Evolutionary conservation across 257 asterid species (phyloP), one percentile per base, ranked within the genome.

Genomic region (Voacanga thouarsii): DNA sequence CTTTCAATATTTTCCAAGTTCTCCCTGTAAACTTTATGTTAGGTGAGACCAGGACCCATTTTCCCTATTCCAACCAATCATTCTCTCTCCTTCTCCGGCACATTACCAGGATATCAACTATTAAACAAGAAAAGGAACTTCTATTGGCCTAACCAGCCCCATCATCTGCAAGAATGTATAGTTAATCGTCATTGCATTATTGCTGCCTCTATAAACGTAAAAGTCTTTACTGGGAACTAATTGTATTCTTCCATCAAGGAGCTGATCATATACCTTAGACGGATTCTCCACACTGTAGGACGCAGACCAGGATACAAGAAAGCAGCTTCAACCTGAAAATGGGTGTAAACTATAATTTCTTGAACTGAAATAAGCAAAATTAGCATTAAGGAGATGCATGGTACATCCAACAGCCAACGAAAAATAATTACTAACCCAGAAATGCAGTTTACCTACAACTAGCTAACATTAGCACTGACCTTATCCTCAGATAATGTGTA

Each of bases 251-350:
- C 71, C n/a, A 18, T 26, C 37, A 49, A 55, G 53, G 21, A 76
- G 71, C 49, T 39, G 60, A 49, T 64, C 53, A 70, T 53, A 70
- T 86, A 94, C 99, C 98, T 90, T 82, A 95, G 79, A 74, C 97
- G 99, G 84, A 90, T 86, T 82, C 99, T 89, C 84, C 88, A 79
- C 61, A 92, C 98, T 64, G 99, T 95, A 65, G 93, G 97, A 64
- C 97, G 93, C 86, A 72, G n/a, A n/a, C 99, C 99, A 65, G 99
- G 97, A 85, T 95, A 95, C 84, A 95, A 71, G 78, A 90, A 79
- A 23, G 99, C 99, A 87, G 99, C 94, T 88, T 90, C 98, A 82
- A 93, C 96, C 99, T 95, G 85, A 78, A 79, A 80, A 69, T 28
- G 49, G 76, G 70, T 5, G 14, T 24, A 39, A 71, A 75, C 49